Evolutionary conservation across 2,329 filamentous ascomycete species (phyloP), one percentile per base, ranked within the genome.

Genomic region (Clonostachys chloroleuca): DNA sequence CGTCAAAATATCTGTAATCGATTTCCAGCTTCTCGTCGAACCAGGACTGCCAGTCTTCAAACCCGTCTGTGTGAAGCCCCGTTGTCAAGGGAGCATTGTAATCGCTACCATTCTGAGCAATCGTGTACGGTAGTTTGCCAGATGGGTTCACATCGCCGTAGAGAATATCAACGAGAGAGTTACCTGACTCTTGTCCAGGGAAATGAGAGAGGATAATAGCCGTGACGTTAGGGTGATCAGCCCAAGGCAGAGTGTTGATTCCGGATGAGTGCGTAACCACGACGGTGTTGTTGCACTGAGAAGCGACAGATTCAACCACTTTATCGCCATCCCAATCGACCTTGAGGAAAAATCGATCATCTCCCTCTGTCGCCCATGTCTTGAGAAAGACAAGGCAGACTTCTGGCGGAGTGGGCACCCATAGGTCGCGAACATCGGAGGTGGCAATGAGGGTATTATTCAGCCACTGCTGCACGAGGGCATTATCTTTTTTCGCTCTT

Each of bases 111-210:
- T 75, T 73, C 50, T 69, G 65, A n/a, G 83, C 83, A 55, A 87
- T 80, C n/a, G 84, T 88, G 66, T 88, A 89, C 5, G 85, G 84
- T 10, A 89, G 71, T 54, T 84, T 81, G 8, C 86, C 86, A 49
- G 80, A 84, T 20, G 85, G 85, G 37, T 81, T 83, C 46, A 80
- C 76, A 45, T 84, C 78, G 49, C 86, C 86, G 57, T 81, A 89
- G 4, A 90, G 72, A 35, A 90, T 66, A 54, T 86, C 80, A 36
- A 79, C 77, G 14, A 90, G 68, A 2, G 84, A 83, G 55, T 81
- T 74, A 24, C 86, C 86, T 2, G 83, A 83, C 65, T 88, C 84
- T 56, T 89, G 83, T 9, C 86, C 86, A 0, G 86, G 86, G 13
- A 87, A 77, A 61, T 88, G 83, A 33, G 85, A 85, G 34, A 86